Conservation (phyloP, 192 early-diverging fungal species). For the Chytriomyces sp. region DNA sequence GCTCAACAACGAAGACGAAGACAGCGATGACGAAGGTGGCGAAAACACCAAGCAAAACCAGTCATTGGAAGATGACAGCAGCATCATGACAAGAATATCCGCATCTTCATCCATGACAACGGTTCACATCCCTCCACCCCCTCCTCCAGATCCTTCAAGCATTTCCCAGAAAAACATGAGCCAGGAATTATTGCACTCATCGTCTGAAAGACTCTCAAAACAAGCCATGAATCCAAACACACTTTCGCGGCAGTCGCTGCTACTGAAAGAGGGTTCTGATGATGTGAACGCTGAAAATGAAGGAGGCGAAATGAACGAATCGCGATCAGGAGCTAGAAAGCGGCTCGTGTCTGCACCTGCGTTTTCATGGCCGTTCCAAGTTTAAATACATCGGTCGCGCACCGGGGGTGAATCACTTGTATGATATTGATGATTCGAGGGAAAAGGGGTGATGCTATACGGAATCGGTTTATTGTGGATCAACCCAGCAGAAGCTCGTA, state of each 20-base stretch:
- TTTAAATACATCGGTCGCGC: neutral
- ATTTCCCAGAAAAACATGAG: too few relatives aligned
- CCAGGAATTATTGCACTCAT: too few relatives aligned
- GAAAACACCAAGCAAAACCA: neutral
- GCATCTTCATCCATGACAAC: neutral
- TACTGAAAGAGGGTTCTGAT: neutral
- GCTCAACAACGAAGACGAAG: neutral
- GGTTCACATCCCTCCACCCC: neutral
- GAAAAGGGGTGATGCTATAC: neutral
- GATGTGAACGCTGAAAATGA: neutral
- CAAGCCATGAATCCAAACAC: neutral
- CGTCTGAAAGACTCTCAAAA: neutral
- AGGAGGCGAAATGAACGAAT: neutral
- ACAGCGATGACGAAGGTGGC: neutral
- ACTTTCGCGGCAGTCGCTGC: neutral
- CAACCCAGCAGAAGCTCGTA: slow-evolving; percentile 83
- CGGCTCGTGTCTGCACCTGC: neutral
- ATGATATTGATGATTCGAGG: too few relatives aligned
- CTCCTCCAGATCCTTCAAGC: neutral
- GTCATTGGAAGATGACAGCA: neutral
- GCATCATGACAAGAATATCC: neutral
- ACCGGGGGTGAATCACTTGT: too few relatives aligned
- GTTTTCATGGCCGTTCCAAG: neutral
- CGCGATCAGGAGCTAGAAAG: neutral
- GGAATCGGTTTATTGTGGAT: slow-evolving; percentile 2